These are phyloP conservation scores for Botryosphaeria agaves DNA, from an alignment of 2,329 filamentous ascomycete species.

Conservation along the genomic window DNA sequence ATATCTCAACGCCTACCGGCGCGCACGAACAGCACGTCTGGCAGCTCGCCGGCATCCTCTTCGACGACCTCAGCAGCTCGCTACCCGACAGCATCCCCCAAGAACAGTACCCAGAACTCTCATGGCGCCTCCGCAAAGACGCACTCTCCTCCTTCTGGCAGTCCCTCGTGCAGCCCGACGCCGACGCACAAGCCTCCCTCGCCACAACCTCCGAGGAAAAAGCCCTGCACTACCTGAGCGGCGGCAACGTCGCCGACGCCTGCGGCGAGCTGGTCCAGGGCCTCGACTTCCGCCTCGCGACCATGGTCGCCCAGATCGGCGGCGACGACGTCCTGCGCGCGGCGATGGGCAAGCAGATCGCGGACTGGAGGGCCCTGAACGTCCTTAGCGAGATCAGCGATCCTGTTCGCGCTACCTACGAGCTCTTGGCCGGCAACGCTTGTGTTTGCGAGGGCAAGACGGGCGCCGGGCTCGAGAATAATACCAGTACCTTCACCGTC, in stretches of 20 bases:
- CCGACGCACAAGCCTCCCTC: conserved; percentile 31
- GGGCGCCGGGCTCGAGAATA: conserved; percentile 58
- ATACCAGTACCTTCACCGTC: conserved; percentile 62
- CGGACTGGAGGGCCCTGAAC: conserved; percentile 68
- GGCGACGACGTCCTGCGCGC: conserved; percentile 50
- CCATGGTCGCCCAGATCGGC: conserved; percentile 67
- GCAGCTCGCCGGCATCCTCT: conserved; percentile 74
- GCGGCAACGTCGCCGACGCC: conserved; percentile 64
- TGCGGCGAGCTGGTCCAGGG: conserved; percentile 62
- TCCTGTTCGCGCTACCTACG: conserved; percentile 71
- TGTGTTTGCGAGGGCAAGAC: conserved; percentile 65
- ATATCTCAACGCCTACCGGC: conserved; percentile 18
- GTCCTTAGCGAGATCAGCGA: conserved; percentile 77
- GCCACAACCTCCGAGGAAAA: conserved; percentile 60
- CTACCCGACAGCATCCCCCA: conserved; percentile 21
- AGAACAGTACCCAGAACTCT: conserved; percentile 23
- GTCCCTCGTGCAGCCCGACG: conserved; percentile 20
- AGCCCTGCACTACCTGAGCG: conserved; percentile 63
- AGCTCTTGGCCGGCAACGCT: conserved; percentile 77
- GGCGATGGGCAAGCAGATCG: conserved; percentile 65
- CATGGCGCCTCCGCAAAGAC: conserved; percentile 29
- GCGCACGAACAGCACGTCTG: conserved; percentile 59
- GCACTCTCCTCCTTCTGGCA: conserved; percentile 52
- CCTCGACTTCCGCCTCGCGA: conserved; percentile 69
- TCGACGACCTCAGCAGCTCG: conserved; percentile 41